phyloP scores from a whole-genome alignment of 2,329 filamentous ascomycete genomes.

The Thelonectria rubi region DNA sequence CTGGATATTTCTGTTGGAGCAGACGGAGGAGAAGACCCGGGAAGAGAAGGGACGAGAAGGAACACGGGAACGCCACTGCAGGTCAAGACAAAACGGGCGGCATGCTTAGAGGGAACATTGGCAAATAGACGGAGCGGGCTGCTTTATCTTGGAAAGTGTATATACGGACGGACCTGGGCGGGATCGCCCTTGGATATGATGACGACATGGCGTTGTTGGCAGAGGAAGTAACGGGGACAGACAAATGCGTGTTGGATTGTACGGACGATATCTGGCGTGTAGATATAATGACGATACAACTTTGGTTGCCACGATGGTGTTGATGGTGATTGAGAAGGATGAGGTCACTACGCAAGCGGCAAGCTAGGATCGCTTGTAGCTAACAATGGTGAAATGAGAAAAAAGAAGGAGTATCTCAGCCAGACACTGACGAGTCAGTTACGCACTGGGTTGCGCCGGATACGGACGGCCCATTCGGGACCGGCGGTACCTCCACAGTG shows the following conservation, averaged over 20 bases:
- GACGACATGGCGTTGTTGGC: constrained; percentile 10
- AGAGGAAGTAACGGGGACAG: constrained; percentile 1
- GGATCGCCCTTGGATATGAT: constrained; percentile 26
- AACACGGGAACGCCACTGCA: constrained; percentile 17
- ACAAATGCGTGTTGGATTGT: constrained; percentile 18
- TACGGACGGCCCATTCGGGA: constrained; percentile 18
- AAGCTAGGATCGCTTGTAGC: not conserved
- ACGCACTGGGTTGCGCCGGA: not conserved
- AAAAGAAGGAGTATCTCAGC: not conserved
- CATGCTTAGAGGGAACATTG: constrained; percentile 27
- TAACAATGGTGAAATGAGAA: not conserved
- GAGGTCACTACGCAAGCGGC: not conserved
- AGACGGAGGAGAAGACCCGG: not conserved
- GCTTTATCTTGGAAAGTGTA: constrained; percentile 21
- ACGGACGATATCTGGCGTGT: constrained; percentile 17
- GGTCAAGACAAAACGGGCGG: constrained; percentile 20
- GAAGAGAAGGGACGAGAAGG: constrained; percentile 3
- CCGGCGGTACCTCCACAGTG: constrained; percentile 16
- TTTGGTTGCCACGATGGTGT: not conserved
- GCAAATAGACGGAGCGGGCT: constrained; percentile 28
- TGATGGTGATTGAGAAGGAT: not conserved
- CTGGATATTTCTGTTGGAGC: constrained; percentile 35
- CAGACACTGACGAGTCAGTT: not conserved
- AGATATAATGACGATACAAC: constrained; percentile 26
- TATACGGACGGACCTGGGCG: constrained; percentile 19